Evolutionary conservation across 441 rosid species (phyloP).

Genomic region (Gossypium davidsonii): DNA sequence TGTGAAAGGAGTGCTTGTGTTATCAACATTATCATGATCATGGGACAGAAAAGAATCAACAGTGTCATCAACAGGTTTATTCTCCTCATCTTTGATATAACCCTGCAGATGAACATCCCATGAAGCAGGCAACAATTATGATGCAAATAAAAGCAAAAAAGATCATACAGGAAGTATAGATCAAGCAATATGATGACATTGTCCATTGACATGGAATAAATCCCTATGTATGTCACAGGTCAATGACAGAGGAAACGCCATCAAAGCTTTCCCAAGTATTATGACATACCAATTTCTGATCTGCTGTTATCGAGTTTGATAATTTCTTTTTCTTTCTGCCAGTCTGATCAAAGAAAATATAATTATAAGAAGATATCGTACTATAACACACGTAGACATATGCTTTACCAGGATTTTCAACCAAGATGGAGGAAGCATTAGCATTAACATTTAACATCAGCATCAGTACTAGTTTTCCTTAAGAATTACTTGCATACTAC

Average conservation of each 20-base stretch:
- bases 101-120: conserved; percentile 21
- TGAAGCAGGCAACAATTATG: background rate
- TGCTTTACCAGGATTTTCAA: background rate
- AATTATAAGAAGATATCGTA: background rate
- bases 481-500: background rate
- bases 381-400: background rate
- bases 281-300: conserved; percentile 15
- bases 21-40: conserved; percentile 22
- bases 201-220: background rate
- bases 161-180: background rate
- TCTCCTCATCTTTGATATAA: conserved; percentile 21
- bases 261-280: background rate
- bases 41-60: conserved; percentile 34
- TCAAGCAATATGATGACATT: background rate
- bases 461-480: background rate
- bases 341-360: conserved; percentile 6
- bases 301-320: background rate
- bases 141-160: background rate
- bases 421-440: background rate
- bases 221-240: background rate
- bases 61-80: conserved; percentile 27
- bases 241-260: background rate
- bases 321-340: conserved; percentile 9
- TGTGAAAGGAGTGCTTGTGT: conserved; percentile 11
- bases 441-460: background rate